phyloP scores from a whole-genome alignment of 2,329 filamentous ascomycete species.

The Chrysoporthe austroafricana region DNA sequence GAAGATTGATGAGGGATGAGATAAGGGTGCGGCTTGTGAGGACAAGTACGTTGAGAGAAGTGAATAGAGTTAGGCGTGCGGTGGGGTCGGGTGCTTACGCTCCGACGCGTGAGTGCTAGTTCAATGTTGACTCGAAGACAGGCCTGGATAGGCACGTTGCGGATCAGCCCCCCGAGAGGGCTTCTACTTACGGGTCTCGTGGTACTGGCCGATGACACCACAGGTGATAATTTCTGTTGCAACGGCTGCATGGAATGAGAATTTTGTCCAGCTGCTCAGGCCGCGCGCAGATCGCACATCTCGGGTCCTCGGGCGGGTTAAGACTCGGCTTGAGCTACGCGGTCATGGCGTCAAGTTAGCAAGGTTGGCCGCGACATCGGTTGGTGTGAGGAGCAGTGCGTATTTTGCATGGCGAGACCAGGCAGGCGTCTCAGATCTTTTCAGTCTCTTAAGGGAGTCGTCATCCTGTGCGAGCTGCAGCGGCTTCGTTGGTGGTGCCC shows the following conservation, averaged over 20 bases:
- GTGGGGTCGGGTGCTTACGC: constrained; percentile 14
- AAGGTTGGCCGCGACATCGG: constrained; percentile 1
- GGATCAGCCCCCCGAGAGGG: too few species aligned
- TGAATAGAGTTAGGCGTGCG: not conserved
- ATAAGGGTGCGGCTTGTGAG: not conserved
- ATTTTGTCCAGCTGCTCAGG: constrained; percentile 30
- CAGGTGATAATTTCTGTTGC: constrained; percentile 33
- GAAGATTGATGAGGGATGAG: not conserved
- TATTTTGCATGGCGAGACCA: constrained; percentile 28
- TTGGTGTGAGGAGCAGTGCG: constrained; percentile 13
- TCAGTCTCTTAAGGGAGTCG: constrained; percentile 61
- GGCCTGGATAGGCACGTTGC: not conserved
- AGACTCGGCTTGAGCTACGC: constrained; percentile 13
- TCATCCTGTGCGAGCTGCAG: constrained; percentile 52
- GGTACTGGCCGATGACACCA: constrained; percentile 33
- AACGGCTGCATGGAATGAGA: constrained; percentile 32
- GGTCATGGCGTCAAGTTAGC: constrained; percentile 23
- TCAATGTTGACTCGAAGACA: not conserved
- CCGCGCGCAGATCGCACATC: constrained; percentile 22
- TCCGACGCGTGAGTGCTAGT: not conserved
- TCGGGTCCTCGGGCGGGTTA: constrained; percentile 3
- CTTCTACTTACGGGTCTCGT: constrained; percentile 21
- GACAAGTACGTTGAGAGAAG: not conserved
- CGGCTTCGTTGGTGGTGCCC: constrained; percentile 48
- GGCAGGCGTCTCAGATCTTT: constrained; percentile 70